A percentile compares a stretch with the other conserved stretches of the same genome.
phyloP scores from a whole-genome alignment of 371 early-diverging fungal species.

The Mortierella polycephala region DNA sequence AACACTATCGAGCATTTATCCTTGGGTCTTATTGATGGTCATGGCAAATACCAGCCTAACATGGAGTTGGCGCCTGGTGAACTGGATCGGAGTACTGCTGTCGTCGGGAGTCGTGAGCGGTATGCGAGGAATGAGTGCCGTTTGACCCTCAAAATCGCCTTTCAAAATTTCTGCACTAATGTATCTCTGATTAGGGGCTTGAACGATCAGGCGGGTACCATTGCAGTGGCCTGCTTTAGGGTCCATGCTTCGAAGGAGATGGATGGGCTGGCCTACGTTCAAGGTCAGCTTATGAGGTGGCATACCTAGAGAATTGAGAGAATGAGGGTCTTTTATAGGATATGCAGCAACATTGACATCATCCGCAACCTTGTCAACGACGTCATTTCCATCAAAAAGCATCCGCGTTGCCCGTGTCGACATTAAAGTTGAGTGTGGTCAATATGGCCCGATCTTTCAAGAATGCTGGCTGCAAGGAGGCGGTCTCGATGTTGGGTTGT shows the following conservation, averaged over 20 bases:
- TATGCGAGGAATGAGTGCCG: not conserved
- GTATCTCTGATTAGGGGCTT: not conserved
- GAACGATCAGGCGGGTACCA: conserved; percentile 39
- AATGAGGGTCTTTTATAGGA: conserved; percentile 28
- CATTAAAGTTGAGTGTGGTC: too few species aligned
- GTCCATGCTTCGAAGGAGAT: conserved; percentile 47
- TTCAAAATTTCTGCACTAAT: conserved; percentile 16
- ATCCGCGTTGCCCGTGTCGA: too few species aligned
- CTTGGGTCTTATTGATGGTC: conserved; percentile 51
- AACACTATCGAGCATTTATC: conserved; percentile 35
- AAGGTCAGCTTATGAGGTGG: conserved; percentile 35
- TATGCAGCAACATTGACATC: not conserved
- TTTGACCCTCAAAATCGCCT: not conserved
- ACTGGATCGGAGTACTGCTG: conserved; percentile 1
- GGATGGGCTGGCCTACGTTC: conserved; percentile 47
- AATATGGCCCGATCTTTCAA: too few species aligned
- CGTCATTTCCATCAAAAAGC: too few species aligned
- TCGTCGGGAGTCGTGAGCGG: conserved; percentile 1
- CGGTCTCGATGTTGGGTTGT: too few species aligned
- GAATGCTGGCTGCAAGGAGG: too few species aligned
- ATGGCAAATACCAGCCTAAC: conserved; percentile 35
- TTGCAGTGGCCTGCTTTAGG: conserved; percentile 41
- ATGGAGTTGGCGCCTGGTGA: conserved; percentile 33
- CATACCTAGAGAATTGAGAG: conserved; percentile 19
- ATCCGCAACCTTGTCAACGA: too few species aligned